Conservation (phyloP, 1,139 yeast species). For the Diutina scorzettiae region DNA sequence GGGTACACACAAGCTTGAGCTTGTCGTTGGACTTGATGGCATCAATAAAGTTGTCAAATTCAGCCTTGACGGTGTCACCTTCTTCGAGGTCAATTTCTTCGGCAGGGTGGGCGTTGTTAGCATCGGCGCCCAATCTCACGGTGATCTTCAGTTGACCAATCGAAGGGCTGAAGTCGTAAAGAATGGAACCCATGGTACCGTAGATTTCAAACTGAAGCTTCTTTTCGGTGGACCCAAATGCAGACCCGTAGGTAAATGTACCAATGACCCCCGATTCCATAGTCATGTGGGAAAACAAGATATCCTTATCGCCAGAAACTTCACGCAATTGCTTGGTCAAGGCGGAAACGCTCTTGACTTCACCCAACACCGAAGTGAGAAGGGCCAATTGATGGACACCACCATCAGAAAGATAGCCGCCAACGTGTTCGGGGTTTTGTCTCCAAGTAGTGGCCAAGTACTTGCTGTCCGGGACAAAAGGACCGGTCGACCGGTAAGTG, state of each 20-base stretch:
- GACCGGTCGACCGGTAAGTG: constrained; percentile 72
- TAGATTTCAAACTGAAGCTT: constrained; percentile 52
- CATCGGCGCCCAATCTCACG: constrained; percentile 34
- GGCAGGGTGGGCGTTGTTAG: constrained; percentile 29
- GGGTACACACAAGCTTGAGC: constrained; percentile 42
- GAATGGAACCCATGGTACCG: constrained; percentile 68
- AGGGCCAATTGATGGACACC: constrained; percentile 92
- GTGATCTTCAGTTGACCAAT: constrained; percentile 33
- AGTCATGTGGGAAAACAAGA: constrained; percentile 57
- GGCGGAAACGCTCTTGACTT: constrained; percentile 56
- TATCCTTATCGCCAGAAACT: constrained; percentile 72
- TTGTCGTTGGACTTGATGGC: constrained; percentile 60
- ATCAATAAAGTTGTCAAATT: constrained; percentile 63
- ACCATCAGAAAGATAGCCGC: constrained; percentile 86
- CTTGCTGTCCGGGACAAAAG: constrained; percentile 53
- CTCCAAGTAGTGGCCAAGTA: constrained; percentile 76
- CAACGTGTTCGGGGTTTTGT: constrained; percentile 77
- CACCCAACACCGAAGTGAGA: constrained; percentile 73
- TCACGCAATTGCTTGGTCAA: constrained; percentile 64
- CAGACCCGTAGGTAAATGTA: constrained; percentile 79
- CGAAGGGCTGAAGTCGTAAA: constrained; percentile 49
- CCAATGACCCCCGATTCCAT: constrained; percentile 63
- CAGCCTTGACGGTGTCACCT: constrained; percentile 39
- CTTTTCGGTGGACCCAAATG: constrained; percentile 79
- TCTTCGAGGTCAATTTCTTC: constrained; percentile 47